Evolutionary conservation across 1,284 basidiomycete species (phyloP), one percentile per base, ranked within the genome.

Genomic region (Ceratobasidium sp.): DNA sequence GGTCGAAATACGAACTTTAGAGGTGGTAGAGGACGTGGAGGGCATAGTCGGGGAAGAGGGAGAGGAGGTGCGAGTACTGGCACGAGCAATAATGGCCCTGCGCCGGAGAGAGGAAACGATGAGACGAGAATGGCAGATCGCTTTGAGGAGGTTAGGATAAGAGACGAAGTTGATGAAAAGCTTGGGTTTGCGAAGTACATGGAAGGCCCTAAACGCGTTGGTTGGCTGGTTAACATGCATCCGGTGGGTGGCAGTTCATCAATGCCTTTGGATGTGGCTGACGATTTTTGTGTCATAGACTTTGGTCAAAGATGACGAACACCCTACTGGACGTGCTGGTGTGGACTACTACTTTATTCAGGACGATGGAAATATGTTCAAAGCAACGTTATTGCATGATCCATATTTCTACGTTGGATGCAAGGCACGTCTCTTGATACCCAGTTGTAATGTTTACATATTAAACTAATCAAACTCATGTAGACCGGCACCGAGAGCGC

Each of bases 191-290:
- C 87, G 56, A 87, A 91, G 75, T 87, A 94, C 71, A 90, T 94
- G 78, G 92, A 93, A 80, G 95, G 94, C 0, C 85, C 88, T 8
- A 86, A 85, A 80, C 89, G 87, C 80, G 92, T 94, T 76, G 96
- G 95, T 0, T 99, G 98, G 98, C 87, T 99, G 82, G 92, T 99
- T 78, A 99, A 99, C 83, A 99, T 99, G 97, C 97, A 98, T 83
- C 95, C 97, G 76, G 94, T 96, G 82, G 81, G 93, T 86, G 6
- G 53, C 42, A 15, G 53, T 66, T 56, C n/a, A 8, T 39, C 26
- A 15, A 8, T 26, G 42, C 73, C 35, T 35, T 10, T 13, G 31
- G 26, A 10, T 37, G 11, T 26, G 15, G 39, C 23, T 63, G 49
- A 58, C 33, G 7, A 20, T 5, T 51, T 23, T 33, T 17, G 20